Evolutionary conservation across 768 basidiomycete species (phyloP).

Genomic region (Termitomyces sp.): DNA sequence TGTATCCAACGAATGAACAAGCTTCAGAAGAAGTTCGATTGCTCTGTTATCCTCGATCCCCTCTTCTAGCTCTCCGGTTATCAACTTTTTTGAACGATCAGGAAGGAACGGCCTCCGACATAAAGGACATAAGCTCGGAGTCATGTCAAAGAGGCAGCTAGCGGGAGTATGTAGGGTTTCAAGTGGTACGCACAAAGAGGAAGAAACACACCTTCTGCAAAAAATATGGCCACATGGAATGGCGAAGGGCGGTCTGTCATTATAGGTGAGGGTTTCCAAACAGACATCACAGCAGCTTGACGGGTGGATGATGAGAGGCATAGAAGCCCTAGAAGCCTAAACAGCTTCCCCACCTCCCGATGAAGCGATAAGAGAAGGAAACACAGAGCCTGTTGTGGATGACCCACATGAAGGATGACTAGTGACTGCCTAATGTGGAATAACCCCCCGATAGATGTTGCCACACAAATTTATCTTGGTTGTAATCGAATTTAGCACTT

Average conservation of each 20-base stretch:
- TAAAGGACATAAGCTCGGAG: constrained; percentile 14
- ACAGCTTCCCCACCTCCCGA: not conserved
- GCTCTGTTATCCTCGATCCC: constrained; percentile 30
- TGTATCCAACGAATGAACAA: constrained; percentile 34
- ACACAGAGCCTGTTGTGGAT: too few species aligned
- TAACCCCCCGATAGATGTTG: too few species aligned
- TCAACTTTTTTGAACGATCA: constrained; percentile 16
- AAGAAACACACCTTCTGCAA: constrained; percentile 49
- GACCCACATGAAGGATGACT: not conserved
- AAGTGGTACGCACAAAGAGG: not conserved
- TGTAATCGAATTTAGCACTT: too few species aligned
- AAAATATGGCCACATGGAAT: constrained; percentile 78
- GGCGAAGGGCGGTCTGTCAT: constrained; percentile 54
- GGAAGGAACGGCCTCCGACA: constrained; percentile 15
- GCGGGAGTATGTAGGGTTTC: not conserved
- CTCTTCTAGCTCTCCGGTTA: constrained; percentile 24
- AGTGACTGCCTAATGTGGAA: constrained; percentile 1
- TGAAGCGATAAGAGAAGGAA: not conserved
- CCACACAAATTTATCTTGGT: not conserved
- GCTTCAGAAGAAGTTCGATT: constrained; percentile 28
- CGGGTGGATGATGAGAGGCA: constrained; percentile 56
- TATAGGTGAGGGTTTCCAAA: constrained; percentile 55
- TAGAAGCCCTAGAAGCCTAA: constrained; percentile 2
- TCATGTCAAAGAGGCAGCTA: constrained; percentile 12
- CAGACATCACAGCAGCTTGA: constrained; percentile 76